phyloP scores from a whole-genome alignment of 2,329 filamentous ascomycete genomes.

The Elsinoe necatrix region DNA sequence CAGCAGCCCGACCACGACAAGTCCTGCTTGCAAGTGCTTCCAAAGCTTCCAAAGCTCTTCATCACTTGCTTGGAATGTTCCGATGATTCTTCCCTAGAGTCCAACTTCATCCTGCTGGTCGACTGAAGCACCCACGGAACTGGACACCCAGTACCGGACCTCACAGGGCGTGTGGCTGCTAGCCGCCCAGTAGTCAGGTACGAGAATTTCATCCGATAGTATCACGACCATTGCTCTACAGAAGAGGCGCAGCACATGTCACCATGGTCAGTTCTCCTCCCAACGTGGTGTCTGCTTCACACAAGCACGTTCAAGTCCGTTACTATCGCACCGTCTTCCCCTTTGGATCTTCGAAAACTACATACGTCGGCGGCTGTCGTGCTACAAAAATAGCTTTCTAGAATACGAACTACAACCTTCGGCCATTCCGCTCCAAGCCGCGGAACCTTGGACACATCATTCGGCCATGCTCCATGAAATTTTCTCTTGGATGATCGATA shows the following conservation, averaged over 20 bases:
- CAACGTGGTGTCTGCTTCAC: not conserved
- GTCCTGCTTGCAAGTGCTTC: too few species aligned
- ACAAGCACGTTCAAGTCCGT: too few species aligned
- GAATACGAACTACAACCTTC: constrained; percentile 10
- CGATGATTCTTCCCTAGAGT: not conserved
- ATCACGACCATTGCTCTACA: not conserved
- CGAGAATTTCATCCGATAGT: not conserved
- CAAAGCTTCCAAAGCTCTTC: too few species aligned
- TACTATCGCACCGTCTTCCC: not conserved
- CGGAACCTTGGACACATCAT: not conserved
- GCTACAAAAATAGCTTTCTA: not conserved
- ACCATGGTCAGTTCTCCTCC: not conserved
- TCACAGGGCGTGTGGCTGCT: constrained; percentile 11
- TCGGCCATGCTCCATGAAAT: not conserved
- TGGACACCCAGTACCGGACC: not conserved
- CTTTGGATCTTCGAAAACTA: not conserved
- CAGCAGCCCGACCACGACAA: not conserved
- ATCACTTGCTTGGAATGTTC: not conserved
- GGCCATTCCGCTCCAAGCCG: not conserved
- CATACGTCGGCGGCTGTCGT: constrained; percentile 9
- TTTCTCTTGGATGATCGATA: not conserved
- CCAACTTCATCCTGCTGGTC: not conserved
- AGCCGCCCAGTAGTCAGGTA: constrained; percentile 10
- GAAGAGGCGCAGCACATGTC: constrained; percentile 11
- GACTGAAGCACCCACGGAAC: not conserved